Evolutionary conservation across 495 filamentous ascomycete genomes (phyloP).

Genomic region (Neurospora sp.): DNA sequence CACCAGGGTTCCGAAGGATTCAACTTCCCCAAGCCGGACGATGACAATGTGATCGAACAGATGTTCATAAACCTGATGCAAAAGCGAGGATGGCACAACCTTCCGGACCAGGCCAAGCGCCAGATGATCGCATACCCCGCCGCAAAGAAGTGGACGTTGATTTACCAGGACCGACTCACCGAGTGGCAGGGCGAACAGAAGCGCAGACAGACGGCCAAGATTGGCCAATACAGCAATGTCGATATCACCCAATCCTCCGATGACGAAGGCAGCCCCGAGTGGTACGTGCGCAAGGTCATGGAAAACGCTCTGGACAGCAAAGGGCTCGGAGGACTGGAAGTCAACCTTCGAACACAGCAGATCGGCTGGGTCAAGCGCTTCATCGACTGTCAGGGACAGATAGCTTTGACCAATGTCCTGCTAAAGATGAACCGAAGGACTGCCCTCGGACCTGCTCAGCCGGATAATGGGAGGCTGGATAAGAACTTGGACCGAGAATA

Average conservation of each 20-base stretch:
- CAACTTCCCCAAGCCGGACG: slow-evolving; percentile 56
- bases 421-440: slow-evolving; percentile 84
- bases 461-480: slow-evolving; percentile 57
- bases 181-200: slow-evolving; percentile 94
- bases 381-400: slow-evolving; percentile 94
- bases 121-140: slow-evolving; percentile 94
- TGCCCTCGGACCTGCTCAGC: slow-evolving; percentile 55
- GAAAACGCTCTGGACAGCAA: slow-evolving; percentile 88
- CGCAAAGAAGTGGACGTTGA: slow-evolving; percentile 93
- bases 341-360: slow-evolving; percentile 89
- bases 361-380: slow-evolving; percentile 97
- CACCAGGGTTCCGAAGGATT: slow-evolving; percentile 48
- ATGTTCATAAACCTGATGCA: slow-evolving; percentile 92
- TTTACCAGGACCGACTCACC: slow-evolving; percentile 87
- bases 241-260: slow-evolving; percentile 63
- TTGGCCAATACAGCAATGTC: slow-evolving; percentile 46
- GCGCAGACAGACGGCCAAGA: slow-evolving; percentile 59
- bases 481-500: slow-evolving; percentile 92
- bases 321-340: slow-evolving; percentile 80
- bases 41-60: slow-evolving; percentile 81
- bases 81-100: slow-evolving; percentile 91
- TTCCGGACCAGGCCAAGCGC: slow-evolving; percentile 87
- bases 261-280: slow-evolving; percentile 93
- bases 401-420: slow-evolving; percentile 90
- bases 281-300: slow-evolving; percentile 96